Conservation (phyloP, 108 stramenopile genomes). For the Stephanodiscus minutulus region DNA sequence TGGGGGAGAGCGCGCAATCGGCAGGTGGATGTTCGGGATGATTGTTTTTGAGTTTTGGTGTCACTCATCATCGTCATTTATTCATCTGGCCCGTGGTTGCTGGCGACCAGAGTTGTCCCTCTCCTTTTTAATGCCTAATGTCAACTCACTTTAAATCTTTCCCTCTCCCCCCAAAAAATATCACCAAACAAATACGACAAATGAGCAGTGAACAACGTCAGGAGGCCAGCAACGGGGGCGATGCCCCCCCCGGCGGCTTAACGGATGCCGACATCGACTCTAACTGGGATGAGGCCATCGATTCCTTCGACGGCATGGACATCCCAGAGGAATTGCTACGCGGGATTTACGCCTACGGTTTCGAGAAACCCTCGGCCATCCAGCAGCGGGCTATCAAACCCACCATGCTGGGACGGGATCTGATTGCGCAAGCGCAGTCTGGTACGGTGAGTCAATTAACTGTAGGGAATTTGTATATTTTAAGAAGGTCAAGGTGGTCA, state of each 20-base stretch:
- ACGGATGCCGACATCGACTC: conserved; percentile 90
- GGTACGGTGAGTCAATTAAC: conserved; percentile 85
- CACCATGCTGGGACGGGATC: conserved; percentile 93
- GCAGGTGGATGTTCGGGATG: not conserved
- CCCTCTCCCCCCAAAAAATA: not conserved
- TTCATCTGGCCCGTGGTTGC: too few relatives aligned
- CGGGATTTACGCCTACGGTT: conserved; percentile 99
- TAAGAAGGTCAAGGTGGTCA: not conserved
- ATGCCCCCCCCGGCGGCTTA: conserved; percentile 61
- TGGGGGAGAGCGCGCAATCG: not conserved
- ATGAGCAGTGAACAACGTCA: conserved; percentile 36
- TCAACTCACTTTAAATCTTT: not conserved
- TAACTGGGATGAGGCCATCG: conserved; percentile 93
- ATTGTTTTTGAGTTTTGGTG: too few relatives aligned
- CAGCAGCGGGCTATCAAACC: conserved; percentile 99
- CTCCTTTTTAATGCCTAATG: not conserved
- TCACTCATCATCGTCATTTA: too few relatives aligned
- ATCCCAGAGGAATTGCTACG: conserved; percentile 96
- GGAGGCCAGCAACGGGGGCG: conserved; percentile 38
- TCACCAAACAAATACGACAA: not conserved
- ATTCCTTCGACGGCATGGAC: conserved; percentile 97
- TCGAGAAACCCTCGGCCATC: conserved; percentile 99
- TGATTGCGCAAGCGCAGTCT: conserved; percentile 99
- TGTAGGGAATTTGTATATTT: not conserved
- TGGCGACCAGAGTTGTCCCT: too few relatives aligned